These are phyloP conservation scores for Nicotiana sylvestris DNA, from an alignment of 257 asterid genomes.

Conservation along the genomic window DNA sequence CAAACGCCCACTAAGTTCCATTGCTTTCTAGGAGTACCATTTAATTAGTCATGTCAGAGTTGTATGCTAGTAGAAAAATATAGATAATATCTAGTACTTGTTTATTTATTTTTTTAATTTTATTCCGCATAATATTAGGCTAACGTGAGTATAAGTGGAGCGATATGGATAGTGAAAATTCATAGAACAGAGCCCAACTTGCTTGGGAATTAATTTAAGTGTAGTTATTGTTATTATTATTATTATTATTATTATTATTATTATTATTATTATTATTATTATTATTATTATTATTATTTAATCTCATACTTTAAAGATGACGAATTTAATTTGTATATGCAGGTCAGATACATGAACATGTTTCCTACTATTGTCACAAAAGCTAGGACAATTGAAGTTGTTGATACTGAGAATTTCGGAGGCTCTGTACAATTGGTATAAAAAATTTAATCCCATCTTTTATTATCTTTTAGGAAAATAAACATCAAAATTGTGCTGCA, in stretches of 20 bases:
- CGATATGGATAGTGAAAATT: background rate
- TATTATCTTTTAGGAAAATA: no score
- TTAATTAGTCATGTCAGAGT: background rate
- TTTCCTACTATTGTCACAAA: constrained; percentile 53
- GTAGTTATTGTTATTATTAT: background rate
- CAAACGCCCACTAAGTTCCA: background rate
- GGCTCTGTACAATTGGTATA: constrained; percentile 53
- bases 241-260: background rate
- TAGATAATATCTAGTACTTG: no score
- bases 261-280: background rate
- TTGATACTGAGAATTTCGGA: constrained; percentile 40
- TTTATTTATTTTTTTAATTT: background rate
- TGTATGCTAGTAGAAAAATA: background rate
- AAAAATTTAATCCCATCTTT: background rate
- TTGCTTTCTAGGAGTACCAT: no score
- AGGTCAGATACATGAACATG: constrained; percentile 61
- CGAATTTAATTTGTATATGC: constrained; percentile 1
- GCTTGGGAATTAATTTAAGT: background rate
- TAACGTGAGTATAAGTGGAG: background rate
- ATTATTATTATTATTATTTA: background rate
- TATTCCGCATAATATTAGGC: background rate
- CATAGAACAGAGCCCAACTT: background rate
- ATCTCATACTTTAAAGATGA: background rate
- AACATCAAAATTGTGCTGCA: no score
- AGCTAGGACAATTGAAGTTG: constrained; percentile 42